Evolutionary conservation across 208 protist genomes (phyloP).

Genomic region (Zelonia costaricensis): DNA sequence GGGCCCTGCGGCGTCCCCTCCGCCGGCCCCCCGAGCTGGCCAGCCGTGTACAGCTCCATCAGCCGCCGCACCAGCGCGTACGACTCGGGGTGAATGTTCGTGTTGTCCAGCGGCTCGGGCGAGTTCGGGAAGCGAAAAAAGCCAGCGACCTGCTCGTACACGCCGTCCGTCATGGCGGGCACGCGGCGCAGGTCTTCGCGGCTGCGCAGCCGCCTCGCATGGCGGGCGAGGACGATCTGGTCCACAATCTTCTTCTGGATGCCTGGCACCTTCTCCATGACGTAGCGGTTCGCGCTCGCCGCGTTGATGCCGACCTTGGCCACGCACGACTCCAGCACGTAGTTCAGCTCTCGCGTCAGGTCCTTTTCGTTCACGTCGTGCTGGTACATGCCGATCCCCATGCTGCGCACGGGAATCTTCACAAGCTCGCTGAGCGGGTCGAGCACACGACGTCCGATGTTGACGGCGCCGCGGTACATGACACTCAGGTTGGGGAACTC

Average conservation of each 20-base stretch:
- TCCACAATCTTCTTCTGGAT: conserved; percentile 65
- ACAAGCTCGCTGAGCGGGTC: conserved; percentile 91
- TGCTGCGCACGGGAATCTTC: conserved; percentile 84
- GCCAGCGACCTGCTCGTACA: conserved; percentile 80
- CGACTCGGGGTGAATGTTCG: conserved; percentile 85
- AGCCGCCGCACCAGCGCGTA: conserved; percentile 63
- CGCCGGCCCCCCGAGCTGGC: conserved; percentile 7
- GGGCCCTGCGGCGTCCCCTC: not conserved
- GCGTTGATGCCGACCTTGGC: conserved; percentile 82
- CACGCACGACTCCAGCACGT: conserved; percentile 78
- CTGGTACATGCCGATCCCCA: conserved; percentile 94
- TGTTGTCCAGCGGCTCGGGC: conserved; percentile 77
- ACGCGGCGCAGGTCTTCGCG: conserved; percentile 76
- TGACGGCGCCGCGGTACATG: conserved; percentile 85
- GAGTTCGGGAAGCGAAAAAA: conserved; percentile 91
- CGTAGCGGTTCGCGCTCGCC: conserved; percentile 62
- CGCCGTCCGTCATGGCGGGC: conserved; percentile 71
- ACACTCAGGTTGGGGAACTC: conserved; percentile 74
- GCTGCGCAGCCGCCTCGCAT: conserved; percentile 54
- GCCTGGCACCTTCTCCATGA: conserved; percentile 86
- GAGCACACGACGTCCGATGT: conserved; percentile 87
- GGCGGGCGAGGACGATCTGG: conserved; percentile 77
- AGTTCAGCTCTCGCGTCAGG: conserved; percentile 51
- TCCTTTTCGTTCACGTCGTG: conserved; percentile 82
- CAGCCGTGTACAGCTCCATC: conserved; percentile 27